Evolutionary conservation across 345 rosid species (phyloP), one percentile per base, ranked within the genome.

Genomic region (Lepidium didymum): DNA sequence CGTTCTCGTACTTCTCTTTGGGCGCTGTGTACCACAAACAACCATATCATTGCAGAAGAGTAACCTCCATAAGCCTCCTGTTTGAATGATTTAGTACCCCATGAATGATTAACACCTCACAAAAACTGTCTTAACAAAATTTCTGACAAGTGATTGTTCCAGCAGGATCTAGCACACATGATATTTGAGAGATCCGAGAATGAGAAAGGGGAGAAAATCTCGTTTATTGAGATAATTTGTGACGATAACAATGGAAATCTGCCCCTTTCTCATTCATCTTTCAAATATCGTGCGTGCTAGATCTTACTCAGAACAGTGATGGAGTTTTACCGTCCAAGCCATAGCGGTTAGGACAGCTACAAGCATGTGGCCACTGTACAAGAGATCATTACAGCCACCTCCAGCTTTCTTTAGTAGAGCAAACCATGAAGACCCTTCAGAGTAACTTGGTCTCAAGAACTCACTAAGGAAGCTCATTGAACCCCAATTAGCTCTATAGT

Each of bases 371-470:
- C 97, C 98, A 62, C 98, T 90, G 78, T 85, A 93, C 56, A 93
- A 29, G 58, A 93, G 96, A 72, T 93, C 98, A 80, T 93, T 90
- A 87, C 98, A 93, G 67, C 98, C 98, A 21, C 98, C 98, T 54
- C 94, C 89, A 10, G 98, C 98, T 82, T 81, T 84, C 83, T 81
- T 90, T 60, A 93, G 84, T 25, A 88, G 68, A 82, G 79, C 67
- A 73, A 61, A 84, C 97, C 97, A 93, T 8, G 95, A 78, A 11
- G 93, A 75, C 52, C 88, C 96, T 79, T 82, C 89, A 1, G 83
- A 72, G 31, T 68, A 35, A n/a, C 79, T 83, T 5, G 98, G 97
- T 72, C 98, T 81, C 62, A 93, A 79, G 81, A 93, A 88, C 69
- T 93, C 89, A 42, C 79, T 73, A 3, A 93, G 82, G 81, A 93